Evolutionary conservation across 2,329 filamentous ascomycete species (phyloP).

Genomic region (Dactylellina leptospora): DNA sequence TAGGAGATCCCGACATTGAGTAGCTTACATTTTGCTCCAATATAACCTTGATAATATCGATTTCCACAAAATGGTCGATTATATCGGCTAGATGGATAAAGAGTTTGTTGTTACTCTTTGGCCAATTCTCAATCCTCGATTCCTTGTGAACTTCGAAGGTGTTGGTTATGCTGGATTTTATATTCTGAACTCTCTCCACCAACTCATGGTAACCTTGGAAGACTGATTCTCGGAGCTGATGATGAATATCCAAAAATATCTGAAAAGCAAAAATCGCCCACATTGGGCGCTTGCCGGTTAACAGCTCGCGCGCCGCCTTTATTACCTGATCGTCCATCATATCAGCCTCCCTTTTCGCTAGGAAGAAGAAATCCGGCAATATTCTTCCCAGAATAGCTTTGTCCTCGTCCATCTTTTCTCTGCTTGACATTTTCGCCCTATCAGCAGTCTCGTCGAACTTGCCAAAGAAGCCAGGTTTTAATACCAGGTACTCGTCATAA

Average conservation of each 20-base stretch:
- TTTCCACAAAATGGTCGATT: background rate
- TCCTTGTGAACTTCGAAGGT: background rate
- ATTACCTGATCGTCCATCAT: slow-evolving; percentile 1
- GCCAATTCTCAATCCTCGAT: background rate
- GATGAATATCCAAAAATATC: slow-evolving; percentile 1
- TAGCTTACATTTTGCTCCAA: background rate
- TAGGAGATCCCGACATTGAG: background rate
- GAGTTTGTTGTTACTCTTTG: slow-evolving; percentile 1
- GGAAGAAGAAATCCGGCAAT: slow-evolving; percentile 9
- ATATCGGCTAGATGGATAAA: background rate
- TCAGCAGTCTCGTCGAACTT: background rate
- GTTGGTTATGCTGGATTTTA: slow-evolving; percentile 2
- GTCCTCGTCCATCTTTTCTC: background rate
- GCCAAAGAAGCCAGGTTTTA: slow-evolving; percentile 1
- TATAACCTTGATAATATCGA: slow-evolving; percentile 2
- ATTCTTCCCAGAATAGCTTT: background rate
- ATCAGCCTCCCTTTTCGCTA: background rate
- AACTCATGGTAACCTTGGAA: background rate
- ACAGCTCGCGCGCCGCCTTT: background rate
- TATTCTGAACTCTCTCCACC: background rate
- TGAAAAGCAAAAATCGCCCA: slow-evolving; percentile 15
- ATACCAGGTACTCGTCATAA: background rate
- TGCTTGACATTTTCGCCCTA: slow-evolving; percentile 2
- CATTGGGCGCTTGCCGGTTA: background rate
- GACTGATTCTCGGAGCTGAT: slow-evolving; percentile 7